Evolutionary conservation across 805 yeast genomes (phyloP).

Genomic region (Saccharomycopsis fodiens): DNA sequence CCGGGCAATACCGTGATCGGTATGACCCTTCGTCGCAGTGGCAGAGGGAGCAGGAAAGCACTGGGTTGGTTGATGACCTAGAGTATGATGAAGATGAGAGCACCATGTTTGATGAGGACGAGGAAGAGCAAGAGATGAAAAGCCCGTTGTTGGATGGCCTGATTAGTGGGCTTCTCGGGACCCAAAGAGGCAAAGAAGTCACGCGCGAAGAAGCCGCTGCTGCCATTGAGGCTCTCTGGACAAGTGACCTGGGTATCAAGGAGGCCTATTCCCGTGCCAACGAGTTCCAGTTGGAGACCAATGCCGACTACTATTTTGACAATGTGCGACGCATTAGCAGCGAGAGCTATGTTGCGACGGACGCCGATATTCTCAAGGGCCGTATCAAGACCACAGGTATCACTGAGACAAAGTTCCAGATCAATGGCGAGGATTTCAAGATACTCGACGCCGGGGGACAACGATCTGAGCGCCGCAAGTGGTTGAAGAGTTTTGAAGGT

Average conservation of each 20-base stretch:
- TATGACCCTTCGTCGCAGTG: conserved; percentile 49
- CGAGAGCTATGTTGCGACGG: conserved; percentile 59
- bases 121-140: background rate
- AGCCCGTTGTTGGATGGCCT: conserved; percentile 1
- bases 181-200: conserved; percentile 6
- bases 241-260: conserved; percentile 55
- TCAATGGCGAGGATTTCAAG: conserved; percentile 58
- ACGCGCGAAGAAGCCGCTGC: conserved; percentile 53
- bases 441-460: conserved; percentile 97
- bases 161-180: conserved; percentile 10
- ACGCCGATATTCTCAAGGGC: conserved; percentile 81
- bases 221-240: conserved; percentile 69
- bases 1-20: conserved; percentile 56
- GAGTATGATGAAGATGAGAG: conserved; percentile 24
- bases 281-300: conserved; percentile 79
- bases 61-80: conserved; percentile 38
- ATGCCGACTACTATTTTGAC: conserved; percentile 75
- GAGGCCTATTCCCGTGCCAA: conserved; percentile 53
- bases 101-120: conserved; percentile 10
- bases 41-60: conserved; percentile 44
- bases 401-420: conserved; percentile 72
- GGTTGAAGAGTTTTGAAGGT: conserved; percentile 93
- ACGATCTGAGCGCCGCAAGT: conserved; percentile 87
- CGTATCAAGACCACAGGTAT: conserved; percentile 95
- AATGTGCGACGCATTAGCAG: conserved; percentile 59